A percentile compares a stretch with the other conserved stretches of the same genome.
These are phyloP conservation scores for Daldinia childiae DNA, from an alignment of 495 filamentous ascomycete genomes.

Conservation along the genomic window DNA sequence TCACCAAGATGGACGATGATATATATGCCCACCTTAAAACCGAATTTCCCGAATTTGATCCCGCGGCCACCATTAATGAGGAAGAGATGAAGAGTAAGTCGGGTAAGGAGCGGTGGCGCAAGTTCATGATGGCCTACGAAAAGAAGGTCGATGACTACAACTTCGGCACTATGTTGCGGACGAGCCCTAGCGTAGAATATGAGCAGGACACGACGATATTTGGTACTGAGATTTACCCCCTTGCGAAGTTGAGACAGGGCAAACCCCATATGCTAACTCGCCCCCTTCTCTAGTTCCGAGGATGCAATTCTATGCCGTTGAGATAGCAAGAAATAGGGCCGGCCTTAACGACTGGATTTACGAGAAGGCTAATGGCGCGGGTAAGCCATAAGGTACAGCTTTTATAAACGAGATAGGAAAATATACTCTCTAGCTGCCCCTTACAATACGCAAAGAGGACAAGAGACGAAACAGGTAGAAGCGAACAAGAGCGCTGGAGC, in stretches of 20 bases:
- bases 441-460: neutral
- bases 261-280: neutral
- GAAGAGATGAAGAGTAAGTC: slow-evolving; percentile 96
- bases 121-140: slow-evolving; percentile 93
- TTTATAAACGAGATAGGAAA: neutral
- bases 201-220: slow-evolving; percentile 92
- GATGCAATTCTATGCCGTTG: slow-evolving; percentile 99
- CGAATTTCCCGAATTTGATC: slow-evolving; percentile 93
- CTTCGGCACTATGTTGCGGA: slow-evolving; percentile 91
- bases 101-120: slow-evolving; percentile 95
- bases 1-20: slow-evolving; percentile 94
- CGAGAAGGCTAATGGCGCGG: slow-evolving; percentile 67
- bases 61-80: slow-evolving; percentile 80
- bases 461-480: neutral
- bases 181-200: slow-evolving; percentile 83
- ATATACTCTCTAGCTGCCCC: neutral
- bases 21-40: slow-evolving; percentile 87
- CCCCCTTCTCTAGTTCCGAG: slow-evolving; percentile 64
- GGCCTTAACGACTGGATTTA: slow-evolving; percentile 98
- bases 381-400: slow-evolving; percentile 28
- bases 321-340: slow-evolving; percentile 89
- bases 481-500: neutral
- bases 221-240: slow-evolving; percentile 56
- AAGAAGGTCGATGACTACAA: slow-evolving; percentile 95
- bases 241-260: neutral